phyloP scores from a whole-genome alignment of 148 eudicot species.

The Bassia scoparia region DNA sequence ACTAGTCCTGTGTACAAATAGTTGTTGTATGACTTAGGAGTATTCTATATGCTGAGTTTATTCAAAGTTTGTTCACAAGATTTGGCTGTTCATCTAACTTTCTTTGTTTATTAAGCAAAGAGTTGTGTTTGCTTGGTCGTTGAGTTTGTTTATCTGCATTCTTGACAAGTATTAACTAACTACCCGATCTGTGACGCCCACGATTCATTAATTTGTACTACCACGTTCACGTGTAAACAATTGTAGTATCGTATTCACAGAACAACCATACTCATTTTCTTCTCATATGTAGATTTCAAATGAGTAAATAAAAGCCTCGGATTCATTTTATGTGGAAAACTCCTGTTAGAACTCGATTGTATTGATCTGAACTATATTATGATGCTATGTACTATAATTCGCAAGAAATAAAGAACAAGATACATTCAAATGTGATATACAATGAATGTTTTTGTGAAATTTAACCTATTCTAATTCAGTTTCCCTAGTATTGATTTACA shows the following conservation, averaged over 20 bases:
- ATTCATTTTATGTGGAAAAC: no score
- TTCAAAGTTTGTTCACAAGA: slow-evolving; percentile 6
- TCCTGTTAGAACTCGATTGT: no score
- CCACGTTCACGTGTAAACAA: no score
- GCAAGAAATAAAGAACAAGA: no score
- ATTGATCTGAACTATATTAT: no score
- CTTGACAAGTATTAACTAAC: slow-evolving; percentile 16
- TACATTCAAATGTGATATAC: neutral
- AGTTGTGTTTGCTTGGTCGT: neutral
- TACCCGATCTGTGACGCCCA: neutral
- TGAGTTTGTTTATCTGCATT: slow-evolving; percentile 13
- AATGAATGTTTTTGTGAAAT: neutral
- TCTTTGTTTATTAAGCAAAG: slow-evolving; percentile 5
- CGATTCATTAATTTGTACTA: neutral
- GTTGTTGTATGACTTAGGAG: no score
- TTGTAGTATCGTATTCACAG: no score
- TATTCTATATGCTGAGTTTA: neutral
- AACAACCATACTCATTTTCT: no score
- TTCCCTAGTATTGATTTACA: slow-evolving; percentile 19
- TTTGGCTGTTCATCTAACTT: slow-evolving; percentile 12
- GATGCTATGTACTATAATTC: neutral
- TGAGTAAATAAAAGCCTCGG: no score
- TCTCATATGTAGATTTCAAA: no score
- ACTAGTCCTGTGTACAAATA: no score
- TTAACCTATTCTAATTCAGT: neutral